Evolutionary conservation across 495 filamentous ascomycete genomes (phyloP).

Genomic region (Wilcoxina mikolae): DNA sequence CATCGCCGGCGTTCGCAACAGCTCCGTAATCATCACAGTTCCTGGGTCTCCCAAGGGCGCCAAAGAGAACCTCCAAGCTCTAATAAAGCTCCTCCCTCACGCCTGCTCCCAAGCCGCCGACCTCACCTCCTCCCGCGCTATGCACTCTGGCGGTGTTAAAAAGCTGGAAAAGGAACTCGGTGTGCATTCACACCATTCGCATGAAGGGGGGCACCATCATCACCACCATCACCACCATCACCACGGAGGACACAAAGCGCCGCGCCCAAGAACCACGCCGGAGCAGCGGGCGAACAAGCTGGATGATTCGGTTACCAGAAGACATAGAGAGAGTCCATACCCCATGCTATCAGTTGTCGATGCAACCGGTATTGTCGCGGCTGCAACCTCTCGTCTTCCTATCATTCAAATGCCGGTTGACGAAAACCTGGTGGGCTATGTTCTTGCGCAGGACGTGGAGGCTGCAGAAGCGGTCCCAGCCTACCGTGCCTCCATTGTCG

Average conservation of each 20-base stretch:
- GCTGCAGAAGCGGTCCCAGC: slow-evolving; percentile 76
- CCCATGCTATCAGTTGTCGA: slow-evolving; percentile 79
- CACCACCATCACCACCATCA: slow-evolving; percentile 39
- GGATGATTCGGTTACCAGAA: slow-evolving; percentile 54
- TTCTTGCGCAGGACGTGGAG: slow-evolving; percentile 69
- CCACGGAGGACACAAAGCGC: slow-evolving; percentile 47
- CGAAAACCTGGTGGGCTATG: slow-evolving; percentile 49
- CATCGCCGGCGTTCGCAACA: slow-evolving; percentile 74
- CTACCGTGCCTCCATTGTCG: slow-evolving; percentile 89
- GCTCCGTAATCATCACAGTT: slow-evolving; percentile 74
- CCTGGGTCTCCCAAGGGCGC: slow-evolving; percentile 96
- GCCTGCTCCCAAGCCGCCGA: slow-evolving; percentile 83
- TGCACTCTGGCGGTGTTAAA: slow-evolving; percentile 68
- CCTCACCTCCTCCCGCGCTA: slow-evolving; percentile 51
- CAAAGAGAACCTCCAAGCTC: slow-evolving; percentile 77
- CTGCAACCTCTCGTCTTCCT: slow-evolving; percentile 47
- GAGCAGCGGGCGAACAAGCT: slow-evolving; percentile 69
- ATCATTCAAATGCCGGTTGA: slow-evolving; percentile 45
- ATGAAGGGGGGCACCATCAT: slow-evolving; percentile 35
- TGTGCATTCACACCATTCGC: slow-evolving; percentile 30
- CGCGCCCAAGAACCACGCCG: slow-evolving; percentile 52
- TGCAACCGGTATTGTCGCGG: slow-evolving; percentile 54
- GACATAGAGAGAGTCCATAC: slow-evolving; percentile 76
- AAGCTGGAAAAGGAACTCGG: slow-evolving; percentile 78
- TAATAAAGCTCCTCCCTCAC: slow-evolving; percentile 84